phyloP scores from a whole-genome alignment of 2,329 filamentous ascomycete genomes.

The Penicillium crustosum region DNA sequence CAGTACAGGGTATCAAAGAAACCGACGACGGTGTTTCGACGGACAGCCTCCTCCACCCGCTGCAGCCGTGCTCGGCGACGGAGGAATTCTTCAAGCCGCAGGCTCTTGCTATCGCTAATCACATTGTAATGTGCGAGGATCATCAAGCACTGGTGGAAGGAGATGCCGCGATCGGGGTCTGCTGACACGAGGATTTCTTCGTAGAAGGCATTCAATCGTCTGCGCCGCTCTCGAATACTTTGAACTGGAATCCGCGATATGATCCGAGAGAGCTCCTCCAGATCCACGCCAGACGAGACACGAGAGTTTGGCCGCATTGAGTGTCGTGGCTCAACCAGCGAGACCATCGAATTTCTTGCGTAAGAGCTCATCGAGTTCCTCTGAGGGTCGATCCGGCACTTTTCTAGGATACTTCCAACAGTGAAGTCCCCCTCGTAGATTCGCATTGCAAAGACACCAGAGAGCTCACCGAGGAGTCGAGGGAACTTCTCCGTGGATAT shows the following conservation, averaged over 20 bases:
- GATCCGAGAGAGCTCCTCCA: slow-evolving; percentile 72
- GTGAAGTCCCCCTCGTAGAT: slow-evolving; percentile 92
- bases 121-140: slow-evolving; percentile 98
- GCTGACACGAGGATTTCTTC: slow-evolving; percentile 94
- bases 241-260: slow-evolving; percentile 71
- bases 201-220: slow-evolving; percentile 89
- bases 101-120: slow-evolving; percentile 94
- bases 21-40: slow-evolving; percentile 82
- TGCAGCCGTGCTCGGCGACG: slow-evolving; percentile 86
- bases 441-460: slow-evolving; percentile 94
- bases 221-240: slow-evolving; percentile 71
- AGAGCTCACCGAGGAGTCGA: slow-evolving; percentile 79
- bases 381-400: slow-evolving; percentile 63
- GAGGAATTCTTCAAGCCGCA: slow-evolving; percentile 91
- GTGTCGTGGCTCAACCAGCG: slow-evolving; percentile 17
- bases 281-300: slow-evolving; percentile 61
- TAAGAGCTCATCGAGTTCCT: slow-evolving; percentile 7
- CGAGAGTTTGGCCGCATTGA: slow-evolving; percentile 32
- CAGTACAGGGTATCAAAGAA: slow-evolving; percentile 96
- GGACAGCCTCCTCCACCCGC: slow-evolving; percentile 90
- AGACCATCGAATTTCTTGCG: slow-evolving; percentile 39
- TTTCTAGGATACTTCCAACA: slow-evolving; percentile 80
- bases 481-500: slow-evolving; percentile 90
- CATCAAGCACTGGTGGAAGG: slow-evolving; percentile 90
- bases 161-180: slow-evolving; percentile 83